Conservation (phyloP, 768 basidiomycete genomes). For the Kwoniella europaea region DNA sequence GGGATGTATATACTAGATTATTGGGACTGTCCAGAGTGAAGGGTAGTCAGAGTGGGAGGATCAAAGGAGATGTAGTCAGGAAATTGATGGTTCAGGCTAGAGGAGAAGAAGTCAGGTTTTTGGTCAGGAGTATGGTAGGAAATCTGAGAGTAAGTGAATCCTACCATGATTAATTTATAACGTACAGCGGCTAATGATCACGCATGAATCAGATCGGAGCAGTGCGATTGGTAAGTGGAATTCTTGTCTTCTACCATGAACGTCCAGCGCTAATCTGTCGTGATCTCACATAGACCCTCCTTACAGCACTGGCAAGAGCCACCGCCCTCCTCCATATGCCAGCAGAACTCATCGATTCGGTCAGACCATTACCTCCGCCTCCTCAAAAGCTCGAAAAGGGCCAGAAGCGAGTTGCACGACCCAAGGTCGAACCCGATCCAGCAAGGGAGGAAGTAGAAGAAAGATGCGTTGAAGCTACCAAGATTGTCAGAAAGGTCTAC, state of each 20-base stretch:
- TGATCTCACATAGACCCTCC: conserved; percentile 62
- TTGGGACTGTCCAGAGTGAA: conserved; percentile 71
- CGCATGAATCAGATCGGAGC: conserved; percentile 68
- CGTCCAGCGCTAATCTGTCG: not conserved
- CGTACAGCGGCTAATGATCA: conserved; percentile 61
- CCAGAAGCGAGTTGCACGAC: conserved; percentile 55
- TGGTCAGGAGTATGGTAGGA: conserved; percentile 63
- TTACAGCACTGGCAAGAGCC: conserved; percentile 78
- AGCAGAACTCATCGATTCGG: conserved; percentile 40
- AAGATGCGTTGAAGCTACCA: conserved; percentile 68
- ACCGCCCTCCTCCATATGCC: conserved; percentile 63
- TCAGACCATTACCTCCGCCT: conserved; percentile 45
- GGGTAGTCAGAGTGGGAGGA: conserved; percentile 75
- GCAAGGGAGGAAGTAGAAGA: conserved; percentile 54
- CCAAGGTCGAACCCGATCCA: conserved; percentile 52
- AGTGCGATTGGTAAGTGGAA: conserved; percentile 65
- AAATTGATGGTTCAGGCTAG: conserved; percentile 79
- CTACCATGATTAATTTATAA: conserved; percentile 70
- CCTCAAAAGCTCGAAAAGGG: conserved; percentile 51
- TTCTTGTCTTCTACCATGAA: not conserved
- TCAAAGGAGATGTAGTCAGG: conserved; percentile 78
- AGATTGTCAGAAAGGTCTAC: conserved; percentile 71
- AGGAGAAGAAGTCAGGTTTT: conserved; percentile 85
- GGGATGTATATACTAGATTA: conserved; percentile 71
- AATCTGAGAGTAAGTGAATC: conserved; percentile 48